Base-by-base conservation (phyloP, 345 rosid genomes). In the Bruguiera gymnorhiza region DNA sequence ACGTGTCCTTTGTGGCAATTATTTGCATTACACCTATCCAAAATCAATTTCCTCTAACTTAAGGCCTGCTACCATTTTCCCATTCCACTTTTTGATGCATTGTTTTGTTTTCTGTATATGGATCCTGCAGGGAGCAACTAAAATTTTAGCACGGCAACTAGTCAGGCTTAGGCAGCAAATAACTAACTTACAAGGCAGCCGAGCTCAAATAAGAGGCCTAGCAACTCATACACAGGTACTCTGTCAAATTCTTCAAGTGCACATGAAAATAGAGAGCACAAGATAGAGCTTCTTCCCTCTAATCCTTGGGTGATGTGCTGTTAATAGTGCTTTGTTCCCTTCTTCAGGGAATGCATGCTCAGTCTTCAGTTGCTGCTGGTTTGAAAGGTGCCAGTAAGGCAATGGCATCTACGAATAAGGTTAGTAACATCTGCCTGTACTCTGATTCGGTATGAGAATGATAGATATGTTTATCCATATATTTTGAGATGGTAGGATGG, bases 131-230 rank as follows among this genome's bases (percentile, higher is more conserved):
- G 86, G 82, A 31, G 97, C 97, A 1, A 88, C 99, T 60, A 95
- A 92, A 90, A 79, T 72, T 78, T 81, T 95, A 67, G 97, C 99
- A 19, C 79, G 91, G 43, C 99, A 95, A 70, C 86, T 95, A 57
- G 70, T 95, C 53, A 85, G 97, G 79, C 87, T 92, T 48, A 91
- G 97, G 75, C 97, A 94, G 69, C 99, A 94, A 77, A 94, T 94
- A 68, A 83, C 88, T 59, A 89, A 88, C 63, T 82, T 94, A 73
- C 97, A 94, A 81, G 89, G 96, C 39, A 94, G 99, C 82, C 87
- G 96, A 77, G 97, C 97, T 84, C 99, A 94, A 76, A 88, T 94
- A 88, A 84, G 97, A 85, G 99, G 99, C 82, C 85, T 94, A 27
- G 93, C 98, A 64, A 94, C 98, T 77, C 98, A 94, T 80, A 91